phyloP scores from a whole-genome alignment of 139 green algal genomes.

The Tetraselmis chui region DNA sequence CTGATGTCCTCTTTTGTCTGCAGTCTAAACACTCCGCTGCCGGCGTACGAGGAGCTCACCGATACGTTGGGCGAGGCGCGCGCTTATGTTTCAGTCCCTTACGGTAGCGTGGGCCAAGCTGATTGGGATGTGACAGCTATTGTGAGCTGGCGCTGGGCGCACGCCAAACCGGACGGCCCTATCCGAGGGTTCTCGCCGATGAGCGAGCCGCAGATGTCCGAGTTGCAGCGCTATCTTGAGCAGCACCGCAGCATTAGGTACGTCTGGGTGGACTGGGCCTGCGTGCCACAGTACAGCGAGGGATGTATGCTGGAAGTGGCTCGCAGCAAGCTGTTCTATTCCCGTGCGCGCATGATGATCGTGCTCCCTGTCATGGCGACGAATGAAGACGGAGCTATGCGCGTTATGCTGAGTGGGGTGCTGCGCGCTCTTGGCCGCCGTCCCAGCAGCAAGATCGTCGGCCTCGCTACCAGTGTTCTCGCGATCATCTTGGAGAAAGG shows the following conservation, averaged over 20 bases:
- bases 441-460: not conserved
- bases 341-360: not conserved
- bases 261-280: not conserved
- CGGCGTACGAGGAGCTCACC: not conserved
- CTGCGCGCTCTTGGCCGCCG: not conserved
- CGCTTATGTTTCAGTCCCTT: not conserved
- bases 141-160: not conserved
- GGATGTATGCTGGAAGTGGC: not conserved
- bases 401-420: not conserved
- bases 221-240: not conserved
- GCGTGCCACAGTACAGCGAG: not conserved
- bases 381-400: not conserved
- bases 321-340: not conserved
- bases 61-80: too few relatives aligned
- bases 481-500: not conserved
- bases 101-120: not conserved
- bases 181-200: not conserved
- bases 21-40: not conserved
- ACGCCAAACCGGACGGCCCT: not conserved
- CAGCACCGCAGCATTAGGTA: not conserved
- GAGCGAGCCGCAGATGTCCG: not conserved
- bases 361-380: not conserved
- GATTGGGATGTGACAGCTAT: not conserved
- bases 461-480: not conserved
- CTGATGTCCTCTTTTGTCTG: not conserved